phyloP scores from a whole-genome alignment of 768 basidiomycete genomes.

The Hemileccinum rubropunctum region DNA sequence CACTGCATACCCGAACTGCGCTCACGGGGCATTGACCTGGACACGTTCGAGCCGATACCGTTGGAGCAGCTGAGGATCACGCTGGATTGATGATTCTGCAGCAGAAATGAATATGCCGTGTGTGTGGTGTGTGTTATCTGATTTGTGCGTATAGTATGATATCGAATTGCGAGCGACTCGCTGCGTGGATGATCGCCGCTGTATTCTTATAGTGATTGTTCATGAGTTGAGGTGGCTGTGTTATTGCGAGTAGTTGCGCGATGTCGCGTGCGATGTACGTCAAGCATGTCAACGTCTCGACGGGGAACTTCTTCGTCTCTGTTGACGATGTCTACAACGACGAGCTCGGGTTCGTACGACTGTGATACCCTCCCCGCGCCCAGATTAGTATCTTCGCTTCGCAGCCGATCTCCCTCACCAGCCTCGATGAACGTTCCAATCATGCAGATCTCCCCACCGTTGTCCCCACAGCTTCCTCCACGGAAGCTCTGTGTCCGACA shows the following conservation, averaged over 20 bases:
- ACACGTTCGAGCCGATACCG: conserved; percentile 96
- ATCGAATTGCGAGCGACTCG: conserved; percentile 31
- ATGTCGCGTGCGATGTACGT: conserved; percentile 34
- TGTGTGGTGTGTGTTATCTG: conserved; percentile 28
- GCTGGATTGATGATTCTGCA: conserved; percentile 66
- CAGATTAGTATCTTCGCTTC: conserved; percentile 39
- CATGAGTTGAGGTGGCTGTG: conserved; percentile 18
- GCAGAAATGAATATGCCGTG: conserved; percentile 24
- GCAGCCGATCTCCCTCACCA: too few relatives aligned
- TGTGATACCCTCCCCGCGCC: conserved; percentile 75
- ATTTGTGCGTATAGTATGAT: conserved; percentile 36
- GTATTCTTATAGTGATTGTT: conserved; percentile 23
- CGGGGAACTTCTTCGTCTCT: background rate
- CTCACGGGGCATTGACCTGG: conserved; percentile 81
- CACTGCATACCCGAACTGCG: conserved; percentile 88
- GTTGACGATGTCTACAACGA: conserved; percentile 9
- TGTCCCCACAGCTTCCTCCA: conserved; percentile 25
- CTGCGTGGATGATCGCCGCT: conserved; percentile 25
- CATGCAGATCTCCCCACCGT: background rate
- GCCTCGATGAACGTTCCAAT: too few relatives aligned
- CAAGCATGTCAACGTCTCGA: conserved; percentile 4
- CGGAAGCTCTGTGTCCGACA: conserved; percentile 90
- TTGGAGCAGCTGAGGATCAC: conserved; percentile 92
- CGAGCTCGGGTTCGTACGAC: conserved; percentile 18
- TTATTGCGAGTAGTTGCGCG: conserved; percentile 24